phyloP scores from a whole-genome alignment of 2,329 filamentous ascomycete species.

The Gaeumannomyces sp. region DNA sequence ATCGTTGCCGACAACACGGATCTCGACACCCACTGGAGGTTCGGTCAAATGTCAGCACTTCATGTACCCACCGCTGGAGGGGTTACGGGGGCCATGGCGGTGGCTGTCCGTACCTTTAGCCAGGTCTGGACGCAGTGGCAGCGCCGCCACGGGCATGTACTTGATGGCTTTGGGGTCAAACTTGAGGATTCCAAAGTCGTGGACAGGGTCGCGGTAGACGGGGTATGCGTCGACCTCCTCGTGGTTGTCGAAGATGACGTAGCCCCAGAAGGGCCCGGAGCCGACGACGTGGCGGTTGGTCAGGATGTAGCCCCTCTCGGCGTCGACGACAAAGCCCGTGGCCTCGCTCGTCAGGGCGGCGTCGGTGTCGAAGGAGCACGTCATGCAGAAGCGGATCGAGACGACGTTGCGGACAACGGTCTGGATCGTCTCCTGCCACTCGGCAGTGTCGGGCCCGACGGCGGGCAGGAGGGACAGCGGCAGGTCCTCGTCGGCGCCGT shows the following conservation, averaged over 20 bases:
- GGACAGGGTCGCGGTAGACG: slow-evolving; percentile 95
- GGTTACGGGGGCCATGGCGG: too few relatives aligned
- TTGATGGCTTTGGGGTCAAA: slow-evolving; percentile 96
- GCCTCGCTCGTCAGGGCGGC: slow-evolving; percentile 88
- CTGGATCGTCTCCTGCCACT: slow-evolving; percentile 93
- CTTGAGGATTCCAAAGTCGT: slow-evolving; percentile 95
- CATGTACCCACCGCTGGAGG: too few relatives aligned
- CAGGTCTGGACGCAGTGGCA: slow-evolving; percentile 76
- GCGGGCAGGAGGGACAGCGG: slow-evolving; percentile 18
- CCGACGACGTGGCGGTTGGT: slow-evolving; percentile 93
- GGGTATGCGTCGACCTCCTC: slow-evolving; percentile 94
- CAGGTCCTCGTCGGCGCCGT: slow-evolving; percentile 11
- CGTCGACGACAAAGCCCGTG: slow-evolving; percentile 95
- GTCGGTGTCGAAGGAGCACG: slow-evolving; percentile 97
- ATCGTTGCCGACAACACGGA: slow-evolving; percentile 95
- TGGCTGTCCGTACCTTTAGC: slow-evolving; percentile 51
- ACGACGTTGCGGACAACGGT: slow-evolving; percentile 92
- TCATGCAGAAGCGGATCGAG: slow-evolving; percentile 98
- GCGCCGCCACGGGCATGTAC: slow-evolving; percentile 83
- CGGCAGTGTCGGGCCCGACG: slow-evolving; percentile 24
- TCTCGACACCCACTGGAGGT: slow-evolving; percentile 71
- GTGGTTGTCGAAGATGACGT: slow-evolving; percentile 98
- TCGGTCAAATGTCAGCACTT: background rate
- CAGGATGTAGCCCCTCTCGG: slow-evolving; percentile 81
- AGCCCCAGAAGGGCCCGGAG: slow-evolving; percentile 94